Evolutionary conservation across 163 green algal genomes (phyloP).

Genomic region (Chlorella variabilis): DNA sequence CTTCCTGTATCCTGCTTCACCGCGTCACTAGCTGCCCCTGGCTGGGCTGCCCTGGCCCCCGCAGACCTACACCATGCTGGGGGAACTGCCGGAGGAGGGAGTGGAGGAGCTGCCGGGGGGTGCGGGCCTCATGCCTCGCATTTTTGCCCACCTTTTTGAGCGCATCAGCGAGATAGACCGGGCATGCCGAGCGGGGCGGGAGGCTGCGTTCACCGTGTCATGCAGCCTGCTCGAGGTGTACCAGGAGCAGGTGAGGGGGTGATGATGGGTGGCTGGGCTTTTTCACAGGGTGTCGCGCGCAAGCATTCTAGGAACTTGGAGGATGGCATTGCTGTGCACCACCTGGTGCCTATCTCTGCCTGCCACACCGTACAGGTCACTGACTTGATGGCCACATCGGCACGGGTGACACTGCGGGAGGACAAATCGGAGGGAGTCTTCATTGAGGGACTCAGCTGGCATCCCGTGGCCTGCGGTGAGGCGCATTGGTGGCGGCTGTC

Average conservation of each 20-base stretch:
- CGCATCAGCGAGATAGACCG: constrained; percentile 7
- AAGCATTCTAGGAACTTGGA: too few relatives aligned
- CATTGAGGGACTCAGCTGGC: constrained; percentile 85
- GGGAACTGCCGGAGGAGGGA: constrained; percentile 13
- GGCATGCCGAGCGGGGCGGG: not conserved
- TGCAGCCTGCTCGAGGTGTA: constrained; percentile 95
- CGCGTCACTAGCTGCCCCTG: not conserved
- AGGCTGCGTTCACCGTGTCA: constrained; percentile 34
- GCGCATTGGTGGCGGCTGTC: not conserved
- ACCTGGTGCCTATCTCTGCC: not conserved
- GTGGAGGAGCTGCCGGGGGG: constrained; percentile 23
- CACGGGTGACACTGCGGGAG: constrained; percentile 78
- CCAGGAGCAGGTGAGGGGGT: constrained; percentile 75
- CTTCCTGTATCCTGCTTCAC: not conserved
- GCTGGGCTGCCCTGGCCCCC: not conserved
- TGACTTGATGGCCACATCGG: constrained; percentile 83
- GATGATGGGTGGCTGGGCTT: too few relatives aligned
- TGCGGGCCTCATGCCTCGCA: constrained; percentile 76
- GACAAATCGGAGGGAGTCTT: constrained; percentile 76
- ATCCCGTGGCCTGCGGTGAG: constrained; percentile 30
- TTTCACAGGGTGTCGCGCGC: too few relatives aligned
- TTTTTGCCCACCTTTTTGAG: constrained; percentile 84
- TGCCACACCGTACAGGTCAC: constrained; percentile 69
- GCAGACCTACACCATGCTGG: constrained; percentile 83
- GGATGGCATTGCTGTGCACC: not conserved